Evolutionary conservation across 257 asterid genomes (phyloP).

Genomic region (Solanum chmielewskii): DNA sequence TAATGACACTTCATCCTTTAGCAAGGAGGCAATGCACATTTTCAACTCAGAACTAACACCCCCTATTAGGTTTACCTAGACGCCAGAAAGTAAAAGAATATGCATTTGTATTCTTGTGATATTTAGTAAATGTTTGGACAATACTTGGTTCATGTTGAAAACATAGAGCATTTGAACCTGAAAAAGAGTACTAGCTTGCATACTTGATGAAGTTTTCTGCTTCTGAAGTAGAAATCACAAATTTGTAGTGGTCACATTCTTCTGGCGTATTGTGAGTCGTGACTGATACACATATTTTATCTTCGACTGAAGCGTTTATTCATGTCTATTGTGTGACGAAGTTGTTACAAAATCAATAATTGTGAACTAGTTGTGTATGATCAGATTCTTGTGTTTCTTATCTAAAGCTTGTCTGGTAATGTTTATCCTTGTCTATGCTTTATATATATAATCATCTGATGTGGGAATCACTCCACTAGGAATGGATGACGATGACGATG

Average conservation of each 20-base stretch:
- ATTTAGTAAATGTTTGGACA: not conserved
- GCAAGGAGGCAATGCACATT: not conserved
- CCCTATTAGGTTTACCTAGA: not conserved
- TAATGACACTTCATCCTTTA: not conserved
- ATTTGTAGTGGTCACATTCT: not conserved
- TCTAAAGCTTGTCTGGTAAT: not conserved
- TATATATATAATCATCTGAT: not conserved
- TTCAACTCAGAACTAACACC: not conserved
- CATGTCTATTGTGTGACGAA: not conserved
- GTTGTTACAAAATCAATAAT: not conserved
- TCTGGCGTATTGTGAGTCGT: not conserved
- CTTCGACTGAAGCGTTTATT: not conserved
- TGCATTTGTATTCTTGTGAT: not conserved
- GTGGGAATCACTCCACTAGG: conserved; percentile 16
- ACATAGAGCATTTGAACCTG: not conserved
- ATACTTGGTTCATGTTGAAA: not conserved
- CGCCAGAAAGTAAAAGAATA: not conserved
- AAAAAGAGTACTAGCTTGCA: not conserved
- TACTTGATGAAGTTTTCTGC: not conserved
- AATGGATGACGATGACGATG: conserved; percentile 23
- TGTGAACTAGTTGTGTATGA: not conserved
- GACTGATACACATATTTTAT: not conserved
- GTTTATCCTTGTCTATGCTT: not conserved
- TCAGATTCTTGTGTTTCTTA: not conserved
- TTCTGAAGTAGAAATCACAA: not conserved